Conservation (phyloP, 441 rosid genomes). For the Populus hybrid region DNA sequence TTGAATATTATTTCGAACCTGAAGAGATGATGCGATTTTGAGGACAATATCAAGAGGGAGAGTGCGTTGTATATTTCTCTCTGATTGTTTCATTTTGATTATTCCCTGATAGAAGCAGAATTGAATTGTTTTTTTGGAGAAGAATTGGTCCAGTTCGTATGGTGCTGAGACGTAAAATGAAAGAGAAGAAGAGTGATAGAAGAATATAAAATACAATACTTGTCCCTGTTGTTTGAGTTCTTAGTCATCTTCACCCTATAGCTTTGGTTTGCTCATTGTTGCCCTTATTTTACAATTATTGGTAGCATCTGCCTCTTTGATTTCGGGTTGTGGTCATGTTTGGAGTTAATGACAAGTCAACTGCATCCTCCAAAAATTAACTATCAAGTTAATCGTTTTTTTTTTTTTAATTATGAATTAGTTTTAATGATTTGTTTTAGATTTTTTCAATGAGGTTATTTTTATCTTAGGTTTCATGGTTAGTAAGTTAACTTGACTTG, state of each 20-base stretch:
- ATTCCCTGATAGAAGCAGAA: not conserved
- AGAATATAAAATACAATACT: not conserved
- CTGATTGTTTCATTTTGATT: constrained; percentile 23
- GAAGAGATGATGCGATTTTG: constrained; percentile 43
- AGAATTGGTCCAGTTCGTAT: not conserved
- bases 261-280: not conserved
- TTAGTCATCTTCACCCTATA: not conserved
- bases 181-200: not conserved
- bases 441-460: no score
- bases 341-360: not conserved
- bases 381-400: no score
- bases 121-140: not conserved
- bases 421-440: no score
- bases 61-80: constrained; percentile 12
- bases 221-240: not conserved
- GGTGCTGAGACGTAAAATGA: not conserved
- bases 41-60: constrained; percentile 46
- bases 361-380: no score
- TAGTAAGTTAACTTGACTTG: no score
- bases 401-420: no score
- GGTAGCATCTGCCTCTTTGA: not conserved
- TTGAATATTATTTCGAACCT: constrained; percentile 24
- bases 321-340: not conserved
- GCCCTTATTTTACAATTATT: not conserved
- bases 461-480: no score